A percentile compares a stretch with the other conserved stretches of the same genome.
phyloP scores from a whole-genome alignment of 345 rosid species.

The Sonneratia alba region DNA sequence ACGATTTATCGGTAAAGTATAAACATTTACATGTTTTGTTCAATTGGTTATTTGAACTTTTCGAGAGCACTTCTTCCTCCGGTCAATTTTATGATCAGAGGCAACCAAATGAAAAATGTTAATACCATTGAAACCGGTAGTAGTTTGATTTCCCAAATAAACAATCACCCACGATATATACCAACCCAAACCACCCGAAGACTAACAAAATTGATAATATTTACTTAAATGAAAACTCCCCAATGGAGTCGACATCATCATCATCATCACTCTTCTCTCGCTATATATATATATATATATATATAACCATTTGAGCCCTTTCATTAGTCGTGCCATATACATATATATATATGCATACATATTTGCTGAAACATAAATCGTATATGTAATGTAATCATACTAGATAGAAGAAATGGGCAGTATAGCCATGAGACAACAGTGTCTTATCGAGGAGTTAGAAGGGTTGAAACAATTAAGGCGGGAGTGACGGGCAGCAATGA shows the following conservation, averaged over 20 bases:
- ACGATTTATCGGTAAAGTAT: not conserved
- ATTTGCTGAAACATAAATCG: no score
- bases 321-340: no score
- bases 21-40: not conserved
- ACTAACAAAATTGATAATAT: not conserved
- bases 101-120: not conserved
- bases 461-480: slow-evolving; percentile 29
- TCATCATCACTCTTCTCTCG: no score
- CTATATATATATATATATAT: no score
- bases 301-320: no score
- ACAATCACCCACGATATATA: not conserved
- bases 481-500: slow-evolving; percentile 7
- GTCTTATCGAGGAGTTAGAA: not conserved
- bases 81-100: not conserved
- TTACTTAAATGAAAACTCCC: no score
- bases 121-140: not conserved
- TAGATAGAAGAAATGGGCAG: no score
- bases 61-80: not conserved
- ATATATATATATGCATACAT: no score
- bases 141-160: not conserved
- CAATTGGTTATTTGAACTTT: not conserved
- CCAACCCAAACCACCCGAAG: no score
- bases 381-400: no score
- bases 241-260: no score
- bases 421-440: not conserved